Base-by-base conservation (phyloP, 2,329 filamentous ascomycete genomes). In the Neopestalotiopsis sp. region DNA sequence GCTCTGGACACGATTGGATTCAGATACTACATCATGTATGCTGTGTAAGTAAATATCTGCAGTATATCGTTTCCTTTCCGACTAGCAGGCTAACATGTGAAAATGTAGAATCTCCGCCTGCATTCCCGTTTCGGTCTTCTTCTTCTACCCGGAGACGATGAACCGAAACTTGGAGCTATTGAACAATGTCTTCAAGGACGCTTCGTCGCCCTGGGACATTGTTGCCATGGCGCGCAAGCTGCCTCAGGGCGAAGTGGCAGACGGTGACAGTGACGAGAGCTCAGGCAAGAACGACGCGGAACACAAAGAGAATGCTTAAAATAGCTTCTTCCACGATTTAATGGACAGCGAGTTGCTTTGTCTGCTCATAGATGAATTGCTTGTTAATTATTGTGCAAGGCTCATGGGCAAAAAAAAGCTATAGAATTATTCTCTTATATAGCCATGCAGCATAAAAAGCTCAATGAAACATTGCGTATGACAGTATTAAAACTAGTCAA, bases 1-100 rank as follows among this genome's bases (percentile, higher is more conserved):
- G 84, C 83, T 13, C 82, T 86, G 61, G 78, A 81, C 66, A 84
- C 77, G 2, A 87, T 90, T 68, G 83, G 82, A 14, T 89, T 83
- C 76, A 76, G 79, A 68, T 86, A 85, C 76, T 87, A 85, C 75
- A 83, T 87, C 32, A 80, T 87, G 53, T 87, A 83, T 73, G 82
- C 84, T 53, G 77, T 79, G 68, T 38, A 38, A 38, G 34, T 38
- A 38, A 10, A 38, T 7, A 38, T 28, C 24, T 28, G 24, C 3
- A 3, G 24, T 28, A 28, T 28, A 28, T 28, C 24, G 3, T 28
- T 28, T 28, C 4, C 3, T 28, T 28, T 28, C 24, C 24, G 34
- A 38, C 34, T 10, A 6, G 34, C 1, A 10, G 10, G 34, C 34
- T 38, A 38, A 38, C 34, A 38, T 38, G 6, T 38, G 6, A 10